These are phyloP conservation scores for Medakamo hakoo DNA, from an alignment of 139 green algal species.

Conservation along the genomic window DNA sequence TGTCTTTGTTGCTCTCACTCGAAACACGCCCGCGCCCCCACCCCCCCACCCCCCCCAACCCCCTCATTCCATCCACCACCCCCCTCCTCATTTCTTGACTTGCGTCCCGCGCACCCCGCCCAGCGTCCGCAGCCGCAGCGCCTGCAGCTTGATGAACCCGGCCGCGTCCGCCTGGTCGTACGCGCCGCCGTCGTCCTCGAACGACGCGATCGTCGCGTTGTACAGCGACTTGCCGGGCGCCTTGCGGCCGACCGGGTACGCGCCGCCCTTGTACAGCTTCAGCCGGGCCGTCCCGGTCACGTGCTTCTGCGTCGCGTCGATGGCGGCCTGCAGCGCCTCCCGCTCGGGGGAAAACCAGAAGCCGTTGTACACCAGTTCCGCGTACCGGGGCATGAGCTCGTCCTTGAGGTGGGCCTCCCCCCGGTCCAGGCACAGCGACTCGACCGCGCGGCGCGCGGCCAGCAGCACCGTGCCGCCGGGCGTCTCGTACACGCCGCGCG, in stretches of 20 bases:
- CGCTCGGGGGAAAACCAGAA: slow-evolving; percentile 69
- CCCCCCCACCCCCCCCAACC: too few relatives aligned
- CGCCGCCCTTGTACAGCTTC: slow-evolving; percentile 88
- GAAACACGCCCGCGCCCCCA: too few relatives aligned
- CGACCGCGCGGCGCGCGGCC: slow-evolving; percentile 64
- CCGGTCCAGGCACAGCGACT: slow-evolving; percentile 80
- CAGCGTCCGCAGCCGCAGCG: slow-evolving; percentile 70
- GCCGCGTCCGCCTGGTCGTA: slow-evolving; percentile 86
- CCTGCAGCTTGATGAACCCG: slow-evolving; percentile 82
- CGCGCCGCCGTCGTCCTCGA: slow-evolving; percentile 86
- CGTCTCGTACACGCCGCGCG: slow-evolving; percentile 94
- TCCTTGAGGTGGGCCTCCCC: slow-evolving; percentile 84
- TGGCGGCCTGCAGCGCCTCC: slow-evolving; percentile 53
- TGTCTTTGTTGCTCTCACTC: too few relatives aligned
- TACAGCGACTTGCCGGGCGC: slow-evolving; percentile 48
- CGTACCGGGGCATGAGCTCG: slow-evolving; percentile 62
- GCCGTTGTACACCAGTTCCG: slow-evolving; percentile 74
- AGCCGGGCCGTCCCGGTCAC: slow-evolving; percentile 62
- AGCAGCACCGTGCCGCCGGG: slow-evolving; percentile 91
- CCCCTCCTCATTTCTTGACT: neutral
- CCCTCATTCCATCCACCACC: too few relatives aligned
- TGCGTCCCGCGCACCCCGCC: slow-evolving; percentile 3
- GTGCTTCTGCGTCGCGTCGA: slow-evolving; percentile 72
- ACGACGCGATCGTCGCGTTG: slow-evolving; percentile 78
- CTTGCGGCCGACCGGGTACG: slow-evolving; percentile 64